A percentile compares a stretch with the other conserved stretches of the same genome.
Conservation (phyloP, 1,284 basidiomycete species). For the Moesziomyces sp. region DNA sequence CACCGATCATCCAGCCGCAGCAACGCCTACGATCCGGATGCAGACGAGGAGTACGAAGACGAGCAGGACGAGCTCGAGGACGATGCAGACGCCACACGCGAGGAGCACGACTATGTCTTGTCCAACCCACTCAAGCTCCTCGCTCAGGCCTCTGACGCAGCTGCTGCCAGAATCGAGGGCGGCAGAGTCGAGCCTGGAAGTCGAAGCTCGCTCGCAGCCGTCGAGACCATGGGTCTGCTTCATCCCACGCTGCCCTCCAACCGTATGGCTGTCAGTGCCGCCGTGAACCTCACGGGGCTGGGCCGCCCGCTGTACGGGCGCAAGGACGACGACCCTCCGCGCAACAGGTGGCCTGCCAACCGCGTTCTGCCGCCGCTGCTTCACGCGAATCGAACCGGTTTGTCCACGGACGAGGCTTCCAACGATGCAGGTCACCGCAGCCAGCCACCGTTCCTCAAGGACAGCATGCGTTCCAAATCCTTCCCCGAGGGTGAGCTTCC, state of each 20-base stretch:
- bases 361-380: constrained; percentile 42
- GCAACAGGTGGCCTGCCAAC: constrained; percentile 30
- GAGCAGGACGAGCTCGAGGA: constrained; percentile 57
- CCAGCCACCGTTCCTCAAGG: constrained; percentile 35
- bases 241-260: constrained; percentile 32
- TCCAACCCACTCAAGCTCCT: constrained; percentile 58
- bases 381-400: constrained; percentile 11
- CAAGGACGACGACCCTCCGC: constrained; percentile 22
- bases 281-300: constrained; percentile 43
- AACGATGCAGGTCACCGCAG: constrained; percentile 6
- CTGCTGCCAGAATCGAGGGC: constrained; percentile 44
- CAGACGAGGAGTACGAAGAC: constrained; percentile 50
- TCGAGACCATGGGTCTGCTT: constrained; percentile 57
- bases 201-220: constrained; percentile 39
- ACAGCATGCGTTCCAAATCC: constrained; percentile 38
- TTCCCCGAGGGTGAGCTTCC: constrained; percentile 44
- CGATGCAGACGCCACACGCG: constrained; percentile 44
- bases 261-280: constrained; percentile 44
- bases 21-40: constrained; percentile 34
- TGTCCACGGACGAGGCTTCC: constrained; percentile 1
- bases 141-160: constrained; percentile 56
- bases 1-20: constrained; percentile 32
- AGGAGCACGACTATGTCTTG: constrained; percentile 54
- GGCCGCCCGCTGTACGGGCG: constrained; percentile 40
- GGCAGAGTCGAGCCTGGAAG: constrained; percentile 36